Conservation (phyloP, 768 basidiomycete species). For the Cystobasidium onofrii region DNA sequence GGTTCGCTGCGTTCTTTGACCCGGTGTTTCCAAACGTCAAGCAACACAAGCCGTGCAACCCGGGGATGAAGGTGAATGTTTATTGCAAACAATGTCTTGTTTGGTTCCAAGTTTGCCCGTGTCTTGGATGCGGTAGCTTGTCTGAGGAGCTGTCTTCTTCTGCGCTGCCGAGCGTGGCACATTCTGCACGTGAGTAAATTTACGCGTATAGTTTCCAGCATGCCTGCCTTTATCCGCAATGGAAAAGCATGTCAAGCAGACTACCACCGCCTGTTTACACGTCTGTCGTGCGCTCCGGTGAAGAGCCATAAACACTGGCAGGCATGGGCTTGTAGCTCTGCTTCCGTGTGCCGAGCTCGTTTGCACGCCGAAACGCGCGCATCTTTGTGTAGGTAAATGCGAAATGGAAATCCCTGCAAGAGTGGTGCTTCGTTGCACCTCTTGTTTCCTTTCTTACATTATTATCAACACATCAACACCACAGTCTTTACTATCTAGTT, state of each 20-base stretch:
- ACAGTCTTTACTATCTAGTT: conserved; percentile 8
- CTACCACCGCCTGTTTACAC: neutral
- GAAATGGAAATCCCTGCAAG: neutral
- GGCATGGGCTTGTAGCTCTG: neutral
- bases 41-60: too few species aligned
- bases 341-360: neutral
- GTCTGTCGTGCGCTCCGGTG: neutral
- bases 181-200: neutral
- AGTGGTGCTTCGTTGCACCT: neutral
- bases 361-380: neutral
- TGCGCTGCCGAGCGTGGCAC: too few species aligned
- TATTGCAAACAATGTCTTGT: too few species aligned
- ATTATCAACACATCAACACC: neutral
- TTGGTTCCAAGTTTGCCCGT: too few species aligned
- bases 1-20: too few species aligned
- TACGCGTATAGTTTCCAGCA: neutral
- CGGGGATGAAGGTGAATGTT: too few species aligned
- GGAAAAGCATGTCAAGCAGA: neutral
- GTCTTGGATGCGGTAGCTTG: too few species aligned
- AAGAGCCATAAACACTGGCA: conserved; percentile 2
- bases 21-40: too few species aligned
- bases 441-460: neutral
- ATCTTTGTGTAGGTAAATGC: neutral
- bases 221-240: neutral
- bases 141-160: too few species aligned